Base-by-base conservation (phyloP, 169 alveolate species). In the Babesia bigemina region DNA sequence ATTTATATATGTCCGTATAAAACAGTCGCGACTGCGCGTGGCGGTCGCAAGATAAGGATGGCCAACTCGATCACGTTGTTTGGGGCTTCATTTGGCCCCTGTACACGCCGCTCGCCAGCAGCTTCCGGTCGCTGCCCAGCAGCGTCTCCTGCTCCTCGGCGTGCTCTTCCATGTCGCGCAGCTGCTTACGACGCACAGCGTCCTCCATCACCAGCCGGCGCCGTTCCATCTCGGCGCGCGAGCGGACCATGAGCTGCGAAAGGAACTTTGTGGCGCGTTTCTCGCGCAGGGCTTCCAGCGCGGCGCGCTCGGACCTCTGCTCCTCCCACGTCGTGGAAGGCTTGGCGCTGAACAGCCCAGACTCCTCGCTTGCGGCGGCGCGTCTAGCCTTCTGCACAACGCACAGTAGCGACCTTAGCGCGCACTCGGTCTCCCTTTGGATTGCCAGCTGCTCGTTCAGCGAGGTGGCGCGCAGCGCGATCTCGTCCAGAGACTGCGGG, bases 91-190 rank as follows among this genome's bases (percentile, higher is more conserved):
- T 7, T 9, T 61, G 50, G 22, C 33, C n/a, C 22, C 76, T 24
- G 61, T 69, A 53, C 17, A 81, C 45, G 14, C 88, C 88, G 28
- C 79, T 36, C 9, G 63, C 63, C 29, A 66, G 33, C 26, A 81
- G 55, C 55, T 74, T 81, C n/a, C 88, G 75, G 65, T 81, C 88
- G 63, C 88, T 26, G 10, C 79, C 77, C 52, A 81, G 47, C 50
- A 71, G 21, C 14, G 45, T 22, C n/a, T 45, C 36, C 21, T 61
- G 42, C 63, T 81, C 88, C 60, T 81, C 88, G 14, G 29, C 44
- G 6, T 19, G 29, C 36, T 65, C 71, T 63, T 81, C 88, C 50
- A 13, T 75, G 50, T 33, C 73, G 4, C 63, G 28, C 10, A 56
- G 11, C 45, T 36, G 19, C 21, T 66, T 16, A 0, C 4, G 50